Conservation (phyloP, 2,329 filamentous ascomycete genomes). For the Epichloe hybrida region DNA sequence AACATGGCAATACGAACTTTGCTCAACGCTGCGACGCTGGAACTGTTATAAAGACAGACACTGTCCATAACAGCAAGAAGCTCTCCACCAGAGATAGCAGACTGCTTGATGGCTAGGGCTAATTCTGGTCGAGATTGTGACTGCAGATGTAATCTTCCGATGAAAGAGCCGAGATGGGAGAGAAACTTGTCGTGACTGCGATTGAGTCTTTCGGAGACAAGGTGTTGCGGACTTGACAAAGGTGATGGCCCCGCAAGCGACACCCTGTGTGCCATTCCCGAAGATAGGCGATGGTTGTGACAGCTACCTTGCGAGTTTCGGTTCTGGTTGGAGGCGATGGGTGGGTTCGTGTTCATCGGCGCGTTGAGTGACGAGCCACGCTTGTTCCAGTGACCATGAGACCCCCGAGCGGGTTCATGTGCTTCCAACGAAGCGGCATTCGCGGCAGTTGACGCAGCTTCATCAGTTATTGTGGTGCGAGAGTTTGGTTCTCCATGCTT, state of each 20-base stretch:
- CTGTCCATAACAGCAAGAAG: conserved; percentile 70
- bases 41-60: conserved; percentile 64
- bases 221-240: conserved; percentile 48
- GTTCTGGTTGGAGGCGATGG: conserved; percentile 17
- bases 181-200: conserved; percentile 77
- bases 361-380: conserved; percentile 33
- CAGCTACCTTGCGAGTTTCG: conserved; percentile 24
- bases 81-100: conserved; percentile 66
- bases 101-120: conserved; percentile 67
- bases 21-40: conserved; percentile 52
- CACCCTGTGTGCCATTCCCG: conserved; percentile 56
- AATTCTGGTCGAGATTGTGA: conserved; percentile 82
- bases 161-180: conserved; percentile 83
- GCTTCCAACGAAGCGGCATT: conserved; percentile 22
- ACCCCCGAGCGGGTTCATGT: conserved; percentile 23
- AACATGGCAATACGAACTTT: conserved; percentile 65
- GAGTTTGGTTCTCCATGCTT: conserved; percentile 23
- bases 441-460: conserved; percentile 13
- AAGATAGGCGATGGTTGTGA: conserved; percentile 33
- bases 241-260: conserved; percentile 60
- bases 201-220: conserved; percentile 73
- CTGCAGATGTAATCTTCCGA: conserved; percentile 77
- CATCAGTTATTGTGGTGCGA: conserved; percentile 19
- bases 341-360: conserved; percentile 14
- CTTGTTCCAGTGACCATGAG: conserved; percentile 25